These are phyloP conservation scores for Neurospora sp. DNA, from an alignment of 495 filamentous ascomycete genomes.

Conservation along the genomic window DNA sequence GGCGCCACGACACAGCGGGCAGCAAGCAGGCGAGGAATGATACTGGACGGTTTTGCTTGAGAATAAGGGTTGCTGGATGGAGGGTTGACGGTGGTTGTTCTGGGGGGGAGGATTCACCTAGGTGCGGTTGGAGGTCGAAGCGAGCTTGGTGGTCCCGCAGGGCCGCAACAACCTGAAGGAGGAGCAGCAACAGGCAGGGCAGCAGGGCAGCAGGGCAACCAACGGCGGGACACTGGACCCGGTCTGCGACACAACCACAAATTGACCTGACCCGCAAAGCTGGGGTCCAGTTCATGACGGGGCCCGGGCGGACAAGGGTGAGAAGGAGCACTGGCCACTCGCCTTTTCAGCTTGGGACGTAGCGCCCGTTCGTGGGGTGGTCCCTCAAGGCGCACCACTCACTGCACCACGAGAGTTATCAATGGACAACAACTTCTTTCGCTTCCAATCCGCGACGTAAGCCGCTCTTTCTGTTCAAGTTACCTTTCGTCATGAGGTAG, in stretches of 20 bases:
- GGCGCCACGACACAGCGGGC: neutral
- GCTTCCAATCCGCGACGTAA: neutral
- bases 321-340: neutral
- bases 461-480: neutral
- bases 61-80: slow-evolving; percentile 10
- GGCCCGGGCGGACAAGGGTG: neutral
- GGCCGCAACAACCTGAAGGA: neutral
- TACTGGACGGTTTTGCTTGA: slow-evolving; percentile 1
- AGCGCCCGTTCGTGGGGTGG: neutral
- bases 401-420: neutral
- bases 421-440: neutral
- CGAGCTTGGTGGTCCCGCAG: neutral
- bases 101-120: neutral
- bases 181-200: neutral
- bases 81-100: neutral
- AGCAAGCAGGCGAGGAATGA: slow-evolving; percentile 1
- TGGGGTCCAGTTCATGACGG: neutral
- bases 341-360: neutral
- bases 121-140: neutral
- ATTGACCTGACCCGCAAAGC: neutral
- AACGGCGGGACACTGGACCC: neutral
- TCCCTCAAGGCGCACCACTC: neutral
- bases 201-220: neutral
- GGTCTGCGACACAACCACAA: neutral
- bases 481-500: neutral